A percentile compares a stretch with the other conserved stretches of the same genome.
Conservation (phyloP, 106 monocot species). For the Triglochin maritima region DNA sequence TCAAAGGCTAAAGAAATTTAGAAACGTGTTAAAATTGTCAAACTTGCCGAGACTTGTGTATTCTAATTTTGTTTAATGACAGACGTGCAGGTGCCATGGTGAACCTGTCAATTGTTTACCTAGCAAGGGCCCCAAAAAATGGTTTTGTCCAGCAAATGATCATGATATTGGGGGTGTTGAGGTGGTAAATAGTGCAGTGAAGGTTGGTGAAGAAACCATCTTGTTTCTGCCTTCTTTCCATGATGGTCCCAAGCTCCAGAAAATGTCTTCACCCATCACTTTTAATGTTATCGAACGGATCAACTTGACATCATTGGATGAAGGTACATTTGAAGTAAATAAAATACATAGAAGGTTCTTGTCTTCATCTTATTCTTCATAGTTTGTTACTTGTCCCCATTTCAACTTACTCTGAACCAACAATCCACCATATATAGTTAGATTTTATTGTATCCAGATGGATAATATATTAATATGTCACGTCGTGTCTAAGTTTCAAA, state of each 20-base stretch:
- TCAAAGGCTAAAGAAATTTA: no score
- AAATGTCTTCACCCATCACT: slow-evolving; percentile 25
- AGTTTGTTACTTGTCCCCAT: no score
- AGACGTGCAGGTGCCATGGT: slow-evolving; percentile 91
- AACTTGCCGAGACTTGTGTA: no score
- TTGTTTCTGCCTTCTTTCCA: slow-evolving; percentile 64
- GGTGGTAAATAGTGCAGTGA: slow-evolving; percentile 44
- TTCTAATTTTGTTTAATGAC: no score
- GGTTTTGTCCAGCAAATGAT: slow-evolving; percentile 32
- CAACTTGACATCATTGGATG: slow-evolving; percentile 49
- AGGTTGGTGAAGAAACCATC: slow-evolving; percentile 45
- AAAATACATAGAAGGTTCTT: not conserved
- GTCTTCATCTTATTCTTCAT: not conserved
- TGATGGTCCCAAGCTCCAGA: slow-evolving; percentile 18
- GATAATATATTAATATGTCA: no score
- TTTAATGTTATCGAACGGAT: slow-evolving; percentile 77
- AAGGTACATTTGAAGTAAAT: slow-evolving; percentile 36
- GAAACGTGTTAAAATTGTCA: no score
- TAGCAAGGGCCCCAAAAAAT: slow-evolving; percentile 18
- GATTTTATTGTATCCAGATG: no score
- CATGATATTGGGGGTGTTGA: slow-evolving; percentile 39
- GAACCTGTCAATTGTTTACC: slow-evolving; percentile 15
- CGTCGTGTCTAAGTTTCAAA: no score
- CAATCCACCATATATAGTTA: no score
- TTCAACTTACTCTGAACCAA: no score